phyloP scores from a whole-genome alignment of 495 filamentous ascomycete genomes.

The Patellaria atrata region DNA sequence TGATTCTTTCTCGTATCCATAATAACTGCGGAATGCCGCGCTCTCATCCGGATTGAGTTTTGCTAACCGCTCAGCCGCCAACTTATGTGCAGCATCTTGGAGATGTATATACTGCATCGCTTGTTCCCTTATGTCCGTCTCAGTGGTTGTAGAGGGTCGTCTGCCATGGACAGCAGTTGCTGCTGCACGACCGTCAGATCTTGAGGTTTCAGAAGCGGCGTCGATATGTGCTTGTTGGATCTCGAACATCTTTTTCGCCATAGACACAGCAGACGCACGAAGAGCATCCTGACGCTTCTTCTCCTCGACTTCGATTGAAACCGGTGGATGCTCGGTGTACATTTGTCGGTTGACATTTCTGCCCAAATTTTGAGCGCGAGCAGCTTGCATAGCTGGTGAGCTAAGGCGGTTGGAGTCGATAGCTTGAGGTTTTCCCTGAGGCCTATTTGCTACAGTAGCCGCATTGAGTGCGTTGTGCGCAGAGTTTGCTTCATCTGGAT shows the following conservation, averaged over 20 bases:
- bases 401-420: constrained; percentile 14
- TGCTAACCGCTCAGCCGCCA: constrained; percentile 68
- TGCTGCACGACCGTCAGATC: constrained; percentile 24
- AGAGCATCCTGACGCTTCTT: constrained; percentile 52
- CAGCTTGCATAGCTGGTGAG: constrained; percentile 38
- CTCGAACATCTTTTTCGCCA: constrained; percentile 76
- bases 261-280: constrained; percentile 67
- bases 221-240: constrained; percentile 45
- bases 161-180: constrained; percentile 31
- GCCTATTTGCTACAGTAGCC: constrained; percentile 43
- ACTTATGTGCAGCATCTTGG: constrained; percentile 71
- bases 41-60: constrained; percentile 57
- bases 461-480: constrained; percentile 51
- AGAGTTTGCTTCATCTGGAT: constrained; percentile 45
- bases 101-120: constrained; percentile 42
- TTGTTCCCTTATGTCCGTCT: constrained; percentile 26
- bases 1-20: constrained; percentile 41
- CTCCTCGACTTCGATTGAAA: constrained; percentile 58
- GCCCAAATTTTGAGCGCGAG: constrained; percentile 39
- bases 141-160: constrained; percentile 20
- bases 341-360: constrained; percentile 43
- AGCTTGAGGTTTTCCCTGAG: constrained; percentile 15
- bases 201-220: constrained; percentile 12
- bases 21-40: constrained; percentile 55
- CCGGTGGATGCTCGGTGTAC: constrained; percentile 61